Conservation (phyloP, 257 asterid genomes). For the Scutellaria barbata region DNA sequence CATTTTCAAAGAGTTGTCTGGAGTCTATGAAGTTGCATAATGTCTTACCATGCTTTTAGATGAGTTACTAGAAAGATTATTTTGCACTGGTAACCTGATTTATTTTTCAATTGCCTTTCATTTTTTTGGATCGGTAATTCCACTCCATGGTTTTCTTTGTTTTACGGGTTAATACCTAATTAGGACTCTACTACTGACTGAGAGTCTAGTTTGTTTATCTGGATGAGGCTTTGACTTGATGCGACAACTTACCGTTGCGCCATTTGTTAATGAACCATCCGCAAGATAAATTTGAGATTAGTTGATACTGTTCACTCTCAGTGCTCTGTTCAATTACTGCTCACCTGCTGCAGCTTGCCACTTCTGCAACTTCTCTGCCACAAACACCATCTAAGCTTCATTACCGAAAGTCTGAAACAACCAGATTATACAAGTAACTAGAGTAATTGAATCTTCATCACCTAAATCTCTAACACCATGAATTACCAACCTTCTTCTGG, state of each 20-base stretch:
- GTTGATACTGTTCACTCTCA: not conserved
- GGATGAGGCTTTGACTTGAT: not conserved
- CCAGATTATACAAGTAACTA: not conserved
- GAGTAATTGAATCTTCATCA: not conserved
- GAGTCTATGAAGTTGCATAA: conserved; percentile 17
- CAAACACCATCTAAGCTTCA: not conserved
- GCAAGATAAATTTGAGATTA: not conserved
- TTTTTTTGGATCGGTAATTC: not conserved
- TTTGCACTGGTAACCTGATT: conserved; percentile 7
- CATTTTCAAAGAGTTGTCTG: conserved; percentile 17
- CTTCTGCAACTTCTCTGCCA: not conserved
- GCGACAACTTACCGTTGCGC: not conserved
- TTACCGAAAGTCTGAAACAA: not conserved
- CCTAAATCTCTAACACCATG: not conserved
- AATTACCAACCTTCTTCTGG: not conserved
- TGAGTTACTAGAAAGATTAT: conserved; percentile 23
- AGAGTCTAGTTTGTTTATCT: conserved; percentile 15
- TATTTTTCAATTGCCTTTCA: conserved; percentile 2
- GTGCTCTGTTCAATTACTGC: not conserved
- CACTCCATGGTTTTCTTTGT: not conserved
- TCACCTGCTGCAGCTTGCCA: not conserved
- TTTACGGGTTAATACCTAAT: not conserved
- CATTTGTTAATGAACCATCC: not conserved
- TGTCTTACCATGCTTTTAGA: conserved; percentile 18
- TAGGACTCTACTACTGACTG: not conserved